Conservation (phyloP, 495 filamentous ascomycete species). For the Podospora anserina region DNA sequence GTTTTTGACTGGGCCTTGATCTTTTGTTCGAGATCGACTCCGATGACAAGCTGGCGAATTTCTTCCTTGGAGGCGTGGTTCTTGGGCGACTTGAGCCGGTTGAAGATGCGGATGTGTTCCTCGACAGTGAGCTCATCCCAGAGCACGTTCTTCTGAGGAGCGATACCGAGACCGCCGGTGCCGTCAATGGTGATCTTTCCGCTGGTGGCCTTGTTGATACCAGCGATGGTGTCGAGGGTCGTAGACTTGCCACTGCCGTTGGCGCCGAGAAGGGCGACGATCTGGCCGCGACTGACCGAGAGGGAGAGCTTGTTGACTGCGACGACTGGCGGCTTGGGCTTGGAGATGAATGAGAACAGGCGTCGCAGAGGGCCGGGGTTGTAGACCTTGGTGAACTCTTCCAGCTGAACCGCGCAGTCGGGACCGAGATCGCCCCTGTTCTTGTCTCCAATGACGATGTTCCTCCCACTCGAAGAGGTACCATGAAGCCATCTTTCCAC, state of each 20-base stretch:
- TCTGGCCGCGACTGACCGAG: conserved; percentile 66
- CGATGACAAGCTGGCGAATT: conserved; percentile 56
- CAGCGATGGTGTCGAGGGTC: conserved; percentile 80
- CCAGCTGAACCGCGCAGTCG: conserved; percentile 59
- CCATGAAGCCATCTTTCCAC: conserved; percentile 75
- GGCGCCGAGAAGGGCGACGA: conserved; percentile 76
- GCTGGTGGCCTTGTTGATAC: conserved; percentile 64
- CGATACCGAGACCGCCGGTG: conserved; percentile 76
- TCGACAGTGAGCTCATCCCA: conserved; percentile 80
- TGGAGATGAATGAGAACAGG: conserved; percentile 53
- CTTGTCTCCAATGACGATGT: conserved; percentile 41
- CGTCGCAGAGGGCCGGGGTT: conserved; percentile 59
- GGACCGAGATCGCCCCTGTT: conserved; percentile 34
- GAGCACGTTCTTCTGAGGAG: conserved; percentile 84
- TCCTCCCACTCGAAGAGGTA: conserved; percentile 60
- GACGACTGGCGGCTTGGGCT: conserved; percentile 58
- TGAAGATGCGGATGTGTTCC: conserved; percentile 78
- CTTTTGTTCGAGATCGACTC: conserved; percentile 71
- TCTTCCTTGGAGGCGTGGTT: conserved; percentile 51
- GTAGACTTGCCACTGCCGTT: conserved; percentile 88
- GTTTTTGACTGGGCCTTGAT: conserved; percentile 61
- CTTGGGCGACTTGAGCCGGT: conserved; percentile 63
- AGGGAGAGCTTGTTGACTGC: conserved; percentile 71
- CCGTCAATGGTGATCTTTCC: conserved; percentile 70
- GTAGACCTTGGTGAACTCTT: conserved; percentile 71